Conservation (phyloP, 1,284 basidiomycete species). For the Boletus mariae region DNA sequence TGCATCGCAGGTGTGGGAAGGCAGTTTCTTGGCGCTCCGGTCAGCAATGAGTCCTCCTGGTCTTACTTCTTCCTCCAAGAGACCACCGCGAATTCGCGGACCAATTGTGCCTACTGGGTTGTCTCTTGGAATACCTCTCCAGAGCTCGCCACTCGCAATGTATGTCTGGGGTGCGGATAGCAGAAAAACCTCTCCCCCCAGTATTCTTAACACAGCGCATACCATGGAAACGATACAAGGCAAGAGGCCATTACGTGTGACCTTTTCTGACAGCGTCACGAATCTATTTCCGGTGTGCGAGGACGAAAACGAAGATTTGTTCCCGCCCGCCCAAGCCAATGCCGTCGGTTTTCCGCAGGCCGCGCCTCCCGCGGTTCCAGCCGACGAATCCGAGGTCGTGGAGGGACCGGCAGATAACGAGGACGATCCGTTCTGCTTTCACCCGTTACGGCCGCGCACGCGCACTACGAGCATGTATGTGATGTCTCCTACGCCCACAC, state of each 20-base stretch:
- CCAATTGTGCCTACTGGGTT: slow-evolving; percentile 32
- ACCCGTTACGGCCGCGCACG: slow-evolving; percentile 20
- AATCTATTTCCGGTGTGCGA: slow-evolving; percentile 31
- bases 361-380: not conserved
- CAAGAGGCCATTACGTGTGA: slow-evolving; percentile 21
- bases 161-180: slow-evolving; percentile 18
- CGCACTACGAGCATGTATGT: slow-evolving; percentile 32
- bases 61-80: slow-evolving; percentile 8
- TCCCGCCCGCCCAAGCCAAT: slow-evolving; percentile 8
- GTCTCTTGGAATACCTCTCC: slow-evolving; percentile 25
- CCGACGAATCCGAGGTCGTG: slow-evolving; percentile 2
- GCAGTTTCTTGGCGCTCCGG: not conserved
- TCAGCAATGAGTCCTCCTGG: slow-evolving; percentile 23
- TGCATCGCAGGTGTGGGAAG: slow-evolving; percentile 18
- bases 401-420: slow-evolving; percentile 11
- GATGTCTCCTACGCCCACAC: slow-evolving; percentile 4
- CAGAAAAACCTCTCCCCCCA: not conserved
- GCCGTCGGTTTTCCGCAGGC: slow-evolving; percentile 21
- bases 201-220: slow-evolving; percentile 14
- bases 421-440: slow-evolving; percentile 28
- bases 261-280: slow-evolving; percentile 22
- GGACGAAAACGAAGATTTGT: slow-evolving; percentile 25
- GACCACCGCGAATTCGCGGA: slow-evolving; percentile 5
- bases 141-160: slow-evolving; percentile 26
- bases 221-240: slow-evolving; percentile 11